These are phyloP conservation scores for Fusarium aywerte DNA, from an alignment of 2,329 filamentous ascomycete genomes.

Conservation along the genomic window DNA sequence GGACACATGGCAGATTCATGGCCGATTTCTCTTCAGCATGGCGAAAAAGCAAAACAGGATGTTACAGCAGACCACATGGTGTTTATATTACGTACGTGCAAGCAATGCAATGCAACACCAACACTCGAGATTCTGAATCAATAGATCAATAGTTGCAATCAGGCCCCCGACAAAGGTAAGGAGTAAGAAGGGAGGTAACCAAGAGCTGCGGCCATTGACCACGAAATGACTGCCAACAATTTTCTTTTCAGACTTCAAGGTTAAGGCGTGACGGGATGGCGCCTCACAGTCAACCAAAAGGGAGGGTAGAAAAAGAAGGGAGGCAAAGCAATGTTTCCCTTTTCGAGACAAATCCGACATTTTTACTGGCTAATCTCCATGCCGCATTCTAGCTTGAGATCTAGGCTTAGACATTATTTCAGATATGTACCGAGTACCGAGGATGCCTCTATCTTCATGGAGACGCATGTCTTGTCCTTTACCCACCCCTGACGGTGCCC, in stretches of 20 bases:
- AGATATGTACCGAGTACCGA: conserved; percentile 20
- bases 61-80: neutral
- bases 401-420: conserved; percentile 18
- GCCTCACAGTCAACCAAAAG: neutral
- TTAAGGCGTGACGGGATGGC: neutral
- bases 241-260: neutral
- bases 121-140: neutral
- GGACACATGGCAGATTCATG: conserved; percentile 1
- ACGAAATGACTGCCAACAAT: neutral
- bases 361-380: conserved; percentile 8
- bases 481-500: neutral
- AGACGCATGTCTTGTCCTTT: neutral
- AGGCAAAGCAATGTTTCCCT: neutral
- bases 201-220: neutral
- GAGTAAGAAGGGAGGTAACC: neutral
- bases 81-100: neutral
- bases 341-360: neutral
- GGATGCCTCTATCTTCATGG: conserved; percentile 4
- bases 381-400: conserved; percentile 7
- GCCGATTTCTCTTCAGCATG: neutral
- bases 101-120: neutral
- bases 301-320: conserved; percentile 2
- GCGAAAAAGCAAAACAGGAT: conserved; percentile 1
- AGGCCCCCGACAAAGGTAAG: neutral
- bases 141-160: neutral